These are phyloP conservation scores for Metschnikowia peoriensis DNA, from an alignment of 805 yeast genomes.

Conservation along the genomic window DNA sequence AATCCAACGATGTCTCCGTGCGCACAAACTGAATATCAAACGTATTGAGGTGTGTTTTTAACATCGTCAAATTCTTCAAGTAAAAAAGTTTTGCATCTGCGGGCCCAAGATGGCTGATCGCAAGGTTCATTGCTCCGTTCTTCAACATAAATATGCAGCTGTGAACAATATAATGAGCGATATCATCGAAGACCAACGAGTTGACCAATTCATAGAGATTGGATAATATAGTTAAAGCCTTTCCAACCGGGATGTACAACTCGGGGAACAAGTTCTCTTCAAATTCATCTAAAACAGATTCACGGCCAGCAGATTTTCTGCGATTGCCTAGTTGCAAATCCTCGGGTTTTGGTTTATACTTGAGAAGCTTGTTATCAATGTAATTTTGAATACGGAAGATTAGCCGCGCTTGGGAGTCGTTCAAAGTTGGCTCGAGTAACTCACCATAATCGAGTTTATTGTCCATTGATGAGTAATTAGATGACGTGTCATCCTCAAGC, in stretches of 20 bases:
- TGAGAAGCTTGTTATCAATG: constrained; percentile 65
- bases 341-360: constrained; percentile 63
- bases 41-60: constrained; percentile 64
- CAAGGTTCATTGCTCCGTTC: constrained; percentile 46
- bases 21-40: constrained; percentile 79
- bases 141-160: constrained; percentile 65
- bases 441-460: constrained; percentile 49
- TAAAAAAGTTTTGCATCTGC: constrained; percentile 63
- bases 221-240: constrained; percentile 66
- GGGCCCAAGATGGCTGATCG: constrained; percentile 46
- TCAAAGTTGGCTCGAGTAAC: constrained; percentile 66
- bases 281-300: constrained; percentile 27
- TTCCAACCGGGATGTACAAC: constrained; percentile 70
- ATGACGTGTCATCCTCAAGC: constrained; percentile 46
- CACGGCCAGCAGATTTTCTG: constrained; percentile 12
- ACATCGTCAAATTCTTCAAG: constrained; percentile 66
- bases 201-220: constrained; percentile 79
- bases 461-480: constrained; percentile 9
- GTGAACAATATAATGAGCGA: constrained; percentile 85
- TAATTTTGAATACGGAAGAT: constrained; percentile 75
- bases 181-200: constrained; percentile 77
- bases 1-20: constrained; percentile 74
- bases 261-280: constrained; percentile 39
- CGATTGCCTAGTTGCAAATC: constrained; percentile 61
- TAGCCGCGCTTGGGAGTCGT: constrained; percentile 76